Evolutionary conservation across 805 yeast species (phyloP), one percentile per base, ranked within the genome.

Genomic region (Huiozyma sinensis): DNA sequence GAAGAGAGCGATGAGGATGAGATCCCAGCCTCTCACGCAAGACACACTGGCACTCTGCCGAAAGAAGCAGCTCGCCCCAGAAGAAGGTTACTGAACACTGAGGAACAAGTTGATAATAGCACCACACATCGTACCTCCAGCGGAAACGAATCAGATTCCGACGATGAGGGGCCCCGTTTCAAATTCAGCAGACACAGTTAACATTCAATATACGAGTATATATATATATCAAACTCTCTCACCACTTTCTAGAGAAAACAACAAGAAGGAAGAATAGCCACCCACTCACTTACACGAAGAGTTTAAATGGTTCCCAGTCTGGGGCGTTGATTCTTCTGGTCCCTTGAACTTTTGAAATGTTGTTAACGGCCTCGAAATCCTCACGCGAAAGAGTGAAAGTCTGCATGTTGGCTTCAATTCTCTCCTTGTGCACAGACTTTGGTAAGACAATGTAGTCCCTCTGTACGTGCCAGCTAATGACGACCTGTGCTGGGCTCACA

Each of bases 381-480:
- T 62, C 69, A 5, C 60, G 62, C 41, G 64, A 46, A 44, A 68
- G 59, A 11, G 52, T 58, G 31, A 64, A 51, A 11, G 55, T 52
- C 41, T 43, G 55, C 51, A 58, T 45, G 53, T 68, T 68, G 33
- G 65, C 58, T 6, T 54, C 63, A 44, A 73, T 66, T 66, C 79
- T 68, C 4, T 53, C 45, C 8, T 69, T 66, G 38, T 67, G 68
- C 17, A 69, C 68, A 27, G 76, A 70, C 54, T 74, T 74, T 44
- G 78, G 77, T 43, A 74, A 59, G 12, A 75, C 76, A 33, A 76
- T 73, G 30, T 73, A 65, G 30, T 73, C 77, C 63, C 83, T 75
- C 52, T 68, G 63, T 24, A 75, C 60, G 31, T 74, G 77, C 86
- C 84, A 79, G 17, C 80, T 72, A 45, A 79, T 64, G 36, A 75